These are phyloP conservation scores for Cynara cardunculus DNA, from an alignment of 129 eudicot genomes.

Conservation along the genomic window DNA sequence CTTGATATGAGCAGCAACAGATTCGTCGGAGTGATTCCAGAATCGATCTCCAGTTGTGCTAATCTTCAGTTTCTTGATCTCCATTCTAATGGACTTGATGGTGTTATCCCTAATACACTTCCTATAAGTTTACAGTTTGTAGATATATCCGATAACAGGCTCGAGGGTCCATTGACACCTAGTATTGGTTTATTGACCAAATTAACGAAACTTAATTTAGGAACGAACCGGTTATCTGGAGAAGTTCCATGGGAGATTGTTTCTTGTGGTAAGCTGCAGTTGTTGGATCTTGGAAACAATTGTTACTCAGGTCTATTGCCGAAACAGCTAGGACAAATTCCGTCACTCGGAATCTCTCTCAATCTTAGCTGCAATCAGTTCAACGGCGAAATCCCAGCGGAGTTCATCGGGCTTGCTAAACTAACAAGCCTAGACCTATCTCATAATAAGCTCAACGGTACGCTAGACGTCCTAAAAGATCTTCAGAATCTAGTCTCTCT, in stretches of 20 bases:
- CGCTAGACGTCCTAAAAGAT: conserved; percentile 40
- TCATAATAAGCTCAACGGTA: conserved; percentile 66
- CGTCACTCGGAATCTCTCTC: conserved; percentile 79
- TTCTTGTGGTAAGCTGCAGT: conserved; percentile 65
- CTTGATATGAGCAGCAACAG: conserved; percentile 68
- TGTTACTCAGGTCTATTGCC: conserved; percentile 72
- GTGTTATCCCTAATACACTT: conserved; percentile 55
- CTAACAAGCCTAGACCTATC: conserved; percentile 74
- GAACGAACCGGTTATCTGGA: conserved; percentile 68
- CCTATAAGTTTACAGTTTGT: conserved; percentile 71
- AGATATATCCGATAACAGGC: conserved; percentile 72
- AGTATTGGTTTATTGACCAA: conserved; percentile 55
- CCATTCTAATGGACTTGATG: conserved; percentile 62
- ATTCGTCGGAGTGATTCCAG: conserved; percentile 62
- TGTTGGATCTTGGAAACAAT: conserved; percentile 79
- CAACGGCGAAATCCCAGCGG: conserved; percentile 66
- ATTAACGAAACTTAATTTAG: conserved; percentile 67
- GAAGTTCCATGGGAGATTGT: conserved; percentile 70
- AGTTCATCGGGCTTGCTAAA: conserved; percentile 62
- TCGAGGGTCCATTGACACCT: conserved; percentile 50
- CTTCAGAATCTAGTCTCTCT: conserved; percentile 84
- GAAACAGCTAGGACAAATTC: conserved; percentile 71
- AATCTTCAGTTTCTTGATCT: conserved; percentile 93
- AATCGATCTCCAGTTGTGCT: conserved; percentile 58
- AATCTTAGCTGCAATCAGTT: conserved; percentile 80